Base-by-base conservation (phyloP, 371 early-diverging fungal genomes). In the Mortierella sp. region DNA sequence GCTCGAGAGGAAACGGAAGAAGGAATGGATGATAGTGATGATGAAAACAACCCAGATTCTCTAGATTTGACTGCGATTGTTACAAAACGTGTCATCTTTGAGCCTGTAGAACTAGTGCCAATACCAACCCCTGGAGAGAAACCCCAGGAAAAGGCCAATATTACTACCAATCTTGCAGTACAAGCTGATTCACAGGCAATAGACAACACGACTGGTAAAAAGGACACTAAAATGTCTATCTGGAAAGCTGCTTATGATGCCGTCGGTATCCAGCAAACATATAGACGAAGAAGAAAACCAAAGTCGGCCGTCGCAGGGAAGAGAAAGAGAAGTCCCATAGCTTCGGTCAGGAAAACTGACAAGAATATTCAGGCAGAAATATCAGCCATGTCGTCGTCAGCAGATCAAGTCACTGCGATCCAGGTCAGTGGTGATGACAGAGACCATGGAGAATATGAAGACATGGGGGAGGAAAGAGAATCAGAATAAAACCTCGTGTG, bases 81-180 rank as follows among this genome's bases (percentile, higher is more conserved):
- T 7, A 80, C 81, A 47, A 80, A 80, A 28, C 63, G 66, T 0
- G 22, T 80, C 62, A 50, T 80, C 40, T 75, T 80, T 63, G 81
- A 80, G 48, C 58, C 59, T 16, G 67, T 73, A 9, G 79, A 73
- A 4, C n/a, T 77, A 13, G 13, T 77, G 15, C 63, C 70, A 19
- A 41, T 24, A n/a, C 33, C 59, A 9, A 3, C 19, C 5, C 19
- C 5, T 59, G 33, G 13, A 33, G 38, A 19, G 0, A 36, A 4
- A 11, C 19, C 21, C 11, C 19, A 33, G 6, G 38, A 40, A 1
- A 19, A 59, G 38, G 10, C n/a, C 10, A 21, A 45, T 10, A 24
- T n/a, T 41, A 5, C 28, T 15, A 22, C 50, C 9, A 7, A 43
- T 13, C 16, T 6, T 36, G 36, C 45, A 43, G 16, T 43, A 43